Evolutionary conservation across 257 asterid genomes (phyloP), one percentile per base, ranked within the genome.

Genomic region (Gynochthodes officinalis): DNA sequence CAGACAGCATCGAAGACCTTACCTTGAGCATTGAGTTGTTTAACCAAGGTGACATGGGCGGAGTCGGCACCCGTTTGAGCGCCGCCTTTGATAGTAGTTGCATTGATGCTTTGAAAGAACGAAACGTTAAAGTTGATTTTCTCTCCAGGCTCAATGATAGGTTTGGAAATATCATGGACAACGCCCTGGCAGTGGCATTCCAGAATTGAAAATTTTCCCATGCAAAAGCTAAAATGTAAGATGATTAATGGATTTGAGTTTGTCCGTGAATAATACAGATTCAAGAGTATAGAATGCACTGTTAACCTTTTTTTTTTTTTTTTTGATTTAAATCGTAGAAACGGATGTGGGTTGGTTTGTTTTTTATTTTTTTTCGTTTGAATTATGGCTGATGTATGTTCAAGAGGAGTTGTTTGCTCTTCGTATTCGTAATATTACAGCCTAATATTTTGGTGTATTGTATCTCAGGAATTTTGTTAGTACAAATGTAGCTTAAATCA

Each of bases 161-260:
- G 19, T 76, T 84, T 76, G 46, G 46, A 13, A 69, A 63, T 44
- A 15, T 70, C 16, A 81, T 83, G 19, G 86, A 81, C 21, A 85
- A 70, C 52, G 64, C 83, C 67, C 37, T 87, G 73, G 85, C 89
- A 27, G 86, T 87, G 67, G 69, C 75, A 23, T 46, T 52, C 15
- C 65, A 73, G 27, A 6, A 55, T 32, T 55, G 25, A 64, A 42
- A 5, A 12, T n/a, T n/a, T n/a, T n/a, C n/a, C n/a, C n/a, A n/a
- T n/a, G n/a, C n/a, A n/a, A n/a, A n/a, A n/a, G n/a, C n/a, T n/a
- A n/a, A n/a, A n/a, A n/a, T n/a, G n/a, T n/a, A n/a, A 37, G 42
- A 37, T 37, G 42, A 37, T 7, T 3, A 7, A 37, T 37, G 7
- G 3, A 37, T 37, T 37, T 37, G 7, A 3, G 42, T n/a, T n/a